Evolutionary conservation across 164 flowering plant genomes (phyloP), one percentile per base, ranked within the genome.

Genomic region (Warburgia ugandensis): DNA sequence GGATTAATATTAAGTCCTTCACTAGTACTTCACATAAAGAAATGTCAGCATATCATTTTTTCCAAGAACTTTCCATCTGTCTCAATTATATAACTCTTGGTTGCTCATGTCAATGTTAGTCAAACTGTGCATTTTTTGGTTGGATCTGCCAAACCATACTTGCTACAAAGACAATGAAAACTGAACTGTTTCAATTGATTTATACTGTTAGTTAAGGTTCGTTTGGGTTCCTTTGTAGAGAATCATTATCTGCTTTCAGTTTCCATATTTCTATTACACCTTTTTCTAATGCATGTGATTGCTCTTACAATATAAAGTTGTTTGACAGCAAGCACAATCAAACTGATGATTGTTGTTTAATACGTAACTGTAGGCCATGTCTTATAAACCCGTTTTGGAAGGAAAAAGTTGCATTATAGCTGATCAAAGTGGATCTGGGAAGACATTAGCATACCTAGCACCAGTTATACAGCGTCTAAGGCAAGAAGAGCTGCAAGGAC

Each of bases 391-490:
- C 35, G 88, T 78, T 60, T 20, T 69, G 45, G 73, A 70, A 28
- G 85, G 89, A 56, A 81, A 78, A 71, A 86, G 75, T 62, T 86
- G 95, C 74, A 75, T 92, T 21, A 65, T 92, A 64, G 81, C 97
- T 65, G 99, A 92, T 67, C 99, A 92, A 72, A 92, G 99, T 72
- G 97, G 97, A 48, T 92, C 97, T 16, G 99, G 99, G 14, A 92
- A 92, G 71, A 92, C 99, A 54, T 61, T 92, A 67, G 86, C 99
- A 25, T 92, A 92, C 73, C 84, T 92, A 39, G 55, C 74, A 20
- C 99, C 99, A 29, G 55, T 86, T 29, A 72, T 88, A 60, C 96
- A 88, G 63, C 77, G 78, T 52, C 79, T 92, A 32, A 75, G 84
- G 70, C 66, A 82, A 77, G 97, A 92, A 65, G 99, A 92, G 58